Evolutionary conservation across 257 asterid species (phyloP), one percentile per base, ranked within the genome.

Genomic region (Linaria vulgaris): DNA sequence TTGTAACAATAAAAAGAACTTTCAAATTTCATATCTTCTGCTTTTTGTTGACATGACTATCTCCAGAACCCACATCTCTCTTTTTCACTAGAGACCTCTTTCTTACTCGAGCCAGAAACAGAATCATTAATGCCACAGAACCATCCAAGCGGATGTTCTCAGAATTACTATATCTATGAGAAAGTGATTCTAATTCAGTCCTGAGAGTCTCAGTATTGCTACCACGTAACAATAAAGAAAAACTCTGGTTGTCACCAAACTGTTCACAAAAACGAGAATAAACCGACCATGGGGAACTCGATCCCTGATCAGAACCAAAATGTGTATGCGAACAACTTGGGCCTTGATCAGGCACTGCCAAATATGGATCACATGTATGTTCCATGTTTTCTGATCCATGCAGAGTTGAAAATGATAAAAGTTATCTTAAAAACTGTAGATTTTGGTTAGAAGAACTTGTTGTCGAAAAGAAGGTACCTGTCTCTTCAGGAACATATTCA

Each of bases 51-150:
- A 44, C 61, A 39, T 44, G 72, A 38, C 19, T 17, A 43, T 56
- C 69, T 45, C 58, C 43, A 43, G 21, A 24, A 56, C 47, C 64
- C 6, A 19, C 9, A 9, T 6, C 23, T 44, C 49, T 44, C 17
- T n/a, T 44, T 44, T 6, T 44, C 16, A 13, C 49, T 66, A 30
- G 20, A 27, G 34, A 27, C 31, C 63, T 66, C 43, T 61, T 67
- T 67, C 66, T 81, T 30, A 60, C 57, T 5, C 82, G 76, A 64
- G 56, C 17, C 31, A 44, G 16, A 56, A 56, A 56, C 79, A 76
- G 63, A 37, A 51, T 25, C 44, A 39, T 30, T 48, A 34, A 52
- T 6, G 23, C 60, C 55, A 25, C 34, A 20, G 46, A 51, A 17
- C 50, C 24, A 63, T 31, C 46, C 22, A 52, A 17, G 39, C 3